phyloP scores from a whole-genome alignment of 345 rosid species.

The Populus deltoides region DNA sequence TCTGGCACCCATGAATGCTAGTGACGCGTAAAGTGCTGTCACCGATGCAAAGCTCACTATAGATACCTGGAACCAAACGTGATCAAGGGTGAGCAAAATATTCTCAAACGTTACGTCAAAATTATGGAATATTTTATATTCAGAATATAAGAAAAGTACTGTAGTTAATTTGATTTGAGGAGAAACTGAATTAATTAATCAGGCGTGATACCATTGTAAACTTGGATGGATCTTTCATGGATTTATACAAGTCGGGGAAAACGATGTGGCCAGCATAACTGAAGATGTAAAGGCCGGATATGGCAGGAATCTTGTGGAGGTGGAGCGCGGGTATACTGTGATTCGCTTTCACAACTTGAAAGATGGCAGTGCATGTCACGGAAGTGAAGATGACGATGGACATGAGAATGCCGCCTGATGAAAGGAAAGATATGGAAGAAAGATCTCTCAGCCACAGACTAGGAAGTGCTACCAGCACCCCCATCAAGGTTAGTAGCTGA shows the following conservation, averaged over 20 bases:
- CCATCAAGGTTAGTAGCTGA: slow-evolving; percentile 49
- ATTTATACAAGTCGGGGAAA: slow-evolving; percentile 62
- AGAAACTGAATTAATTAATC: too few species aligned
- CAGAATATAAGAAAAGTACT: neutral
- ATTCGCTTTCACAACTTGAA: slow-evolving; percentile 44
- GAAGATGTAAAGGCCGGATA: slow-evolving; percentile 66
- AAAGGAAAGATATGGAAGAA: slow-evolving; percentile 70
- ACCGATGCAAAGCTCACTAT: slow-evolving; percentile 67
- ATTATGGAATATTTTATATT: neutral
- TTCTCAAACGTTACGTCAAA: neutral
- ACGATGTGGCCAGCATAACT: slow-evolving; percentile 74
- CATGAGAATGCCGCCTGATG: slow-evolving; percentile 69
- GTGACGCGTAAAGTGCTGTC: slow-evolving; percentile 46
- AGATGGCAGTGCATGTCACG: slow-evolving; percentile 50
- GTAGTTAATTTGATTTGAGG: neutral
- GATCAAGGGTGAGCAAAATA: neutral
- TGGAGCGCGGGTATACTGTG: slow-evolving; percentile 44
- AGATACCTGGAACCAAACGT: slow-evolving; percentile 40
- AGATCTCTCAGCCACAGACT: slow-evolving; percentile 71
- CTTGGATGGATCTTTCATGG: slow-evolving; percentile 78
- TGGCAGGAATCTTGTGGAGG: slow-evolving; percentile 49
- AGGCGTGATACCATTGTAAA: slow-evolving; percentile 54
- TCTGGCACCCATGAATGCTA: slow-evolving; percentile 72
- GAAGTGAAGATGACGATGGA: slow-evolving; percentile 56
- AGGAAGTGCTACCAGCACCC: slow-evolving; percentile 63